phyloP scores from a whole-genome alignment of 2,329 filamentous ascomycete species.

The Ustilaginoidea virens region DNA sequence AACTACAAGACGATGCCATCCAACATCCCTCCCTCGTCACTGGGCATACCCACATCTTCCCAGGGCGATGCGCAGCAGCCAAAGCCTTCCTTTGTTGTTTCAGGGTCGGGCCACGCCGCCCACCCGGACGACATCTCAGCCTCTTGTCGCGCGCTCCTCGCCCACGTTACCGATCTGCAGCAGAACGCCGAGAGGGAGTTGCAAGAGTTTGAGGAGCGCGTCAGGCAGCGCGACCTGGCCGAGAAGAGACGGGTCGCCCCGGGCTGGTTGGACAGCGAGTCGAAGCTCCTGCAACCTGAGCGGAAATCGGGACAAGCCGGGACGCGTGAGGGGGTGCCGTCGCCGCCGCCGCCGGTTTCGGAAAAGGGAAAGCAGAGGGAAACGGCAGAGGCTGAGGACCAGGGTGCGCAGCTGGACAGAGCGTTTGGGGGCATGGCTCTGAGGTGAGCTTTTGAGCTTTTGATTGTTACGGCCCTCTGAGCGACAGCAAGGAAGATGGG shows the following conservation, averaged over 20 bases:
- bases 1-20: slow-evolving; percentile 86
- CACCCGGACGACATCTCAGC: slow-evolving; percentile 76
- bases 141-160: slow-evolving; percentile 64
- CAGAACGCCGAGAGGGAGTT: slow-evolving; percentile 54
- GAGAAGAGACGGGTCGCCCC: slow-evolving; percentile 70
- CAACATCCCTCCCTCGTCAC: slow-evolving; percentile 46
- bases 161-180: slow-evolving; percentile 56
- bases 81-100: slow-evolving; percentile 62
- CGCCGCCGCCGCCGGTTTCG: background rate
- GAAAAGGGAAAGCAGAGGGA: slow-evolving; percentile 6
- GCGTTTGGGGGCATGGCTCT: slow-evolving; percentile 36
- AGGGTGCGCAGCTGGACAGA: slow-evolving; percentile 41
- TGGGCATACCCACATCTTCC: slow-evolving; percentile 21
- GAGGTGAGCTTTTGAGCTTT: slow-evolving; percentile 7
- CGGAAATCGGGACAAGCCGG: slow-evolving; percentile 21
- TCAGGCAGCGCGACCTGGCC: slow-evolving; percentile 50
- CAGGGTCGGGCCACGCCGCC: slow-evolving; percentile 63
- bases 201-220: slow-evolving; percentile 51
- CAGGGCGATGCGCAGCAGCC: slow-evolving; percentile 18
- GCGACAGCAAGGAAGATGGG: too few species aligned
- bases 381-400: slow-evolving; percentile 17
- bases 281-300: slow-evolving; percentile 53
- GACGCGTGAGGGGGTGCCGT: slow-evolving; percentile 5
- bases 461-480: too few species aligned
- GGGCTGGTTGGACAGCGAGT: slow-evolving; percentile 66